Base-by-base conservation (phyloP, 2,329 filamentous ascomycete species). In the Rugonectria rugulosa region DNA sequence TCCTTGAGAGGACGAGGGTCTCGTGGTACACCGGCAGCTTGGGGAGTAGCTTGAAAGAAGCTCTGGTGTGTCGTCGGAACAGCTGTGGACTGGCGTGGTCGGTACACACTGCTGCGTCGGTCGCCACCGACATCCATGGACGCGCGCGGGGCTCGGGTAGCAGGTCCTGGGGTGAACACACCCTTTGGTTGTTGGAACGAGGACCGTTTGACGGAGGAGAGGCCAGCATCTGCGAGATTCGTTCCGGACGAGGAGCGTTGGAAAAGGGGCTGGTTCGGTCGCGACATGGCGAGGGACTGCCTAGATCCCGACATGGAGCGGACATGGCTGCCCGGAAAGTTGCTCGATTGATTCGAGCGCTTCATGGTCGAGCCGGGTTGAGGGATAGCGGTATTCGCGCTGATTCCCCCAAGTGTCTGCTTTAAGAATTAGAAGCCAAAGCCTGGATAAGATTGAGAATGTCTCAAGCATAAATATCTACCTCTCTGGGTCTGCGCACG, bases 291-390 rank as follows among this genome's bases (percentile, higher is more conserved):
- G 59, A 97, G 91, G 66, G 93, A 94, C 73, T 96, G 89, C 68
- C 90, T 87, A 71, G 88, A 89, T 70, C 88, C 89, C 60, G 93
- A 97, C 67, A 91, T 85, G 23, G 91, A 92, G 66, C 94, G 91
- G 64, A 80, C 86, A 79, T 96, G 91, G 71, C 88, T 87, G 51
- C 69, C 72, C 14, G 87, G 86, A 68, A 85, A 88, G 40, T 84
- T 85, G 54, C 80, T 79, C 68, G 86, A 23, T 41, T 86, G 87
- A 65, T 88, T 95, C 24, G 91, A 90, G 73, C 95, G 91, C 80
- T 99, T 99, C 83, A 99, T 89, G 34, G 92, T 91, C 34, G 94
- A 98, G 23, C 90, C 84, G 8, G 95, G 94, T 77, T 96, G 92
- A 17, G 95, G 95, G 60, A 99, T 91, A 19, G 87, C 86, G 17